Evolutionary conservation across 2,329 filamentous ascomycete genomes (phyloP).

Genomic region (Sclerotinia borealis): DNA sequence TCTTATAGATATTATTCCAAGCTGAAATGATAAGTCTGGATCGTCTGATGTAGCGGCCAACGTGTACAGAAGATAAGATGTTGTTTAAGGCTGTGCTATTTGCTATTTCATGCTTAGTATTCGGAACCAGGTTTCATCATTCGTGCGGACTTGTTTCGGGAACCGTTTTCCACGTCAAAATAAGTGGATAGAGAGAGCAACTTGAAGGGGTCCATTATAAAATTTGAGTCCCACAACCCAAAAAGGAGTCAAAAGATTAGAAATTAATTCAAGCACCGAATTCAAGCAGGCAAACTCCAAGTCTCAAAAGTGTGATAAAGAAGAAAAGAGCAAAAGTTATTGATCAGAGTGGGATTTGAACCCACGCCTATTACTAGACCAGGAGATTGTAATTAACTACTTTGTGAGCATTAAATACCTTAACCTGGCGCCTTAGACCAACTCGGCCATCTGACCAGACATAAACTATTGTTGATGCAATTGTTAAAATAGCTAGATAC

Average conservation of each 20-base stretch:
- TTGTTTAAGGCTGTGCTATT: neutral
- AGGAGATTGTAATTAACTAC: neutral
- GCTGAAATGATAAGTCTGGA: neutral
- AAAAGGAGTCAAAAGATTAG: too few relatives aligned
- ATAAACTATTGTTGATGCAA: neutral
- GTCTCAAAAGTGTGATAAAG: neutral
- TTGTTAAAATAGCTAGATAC: too few relatives aligned
- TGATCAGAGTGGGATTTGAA: conserved; percentile 37
- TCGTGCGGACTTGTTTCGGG: neutral
- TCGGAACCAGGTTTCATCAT: neutral
- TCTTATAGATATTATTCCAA: neutral
- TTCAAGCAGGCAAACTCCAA: neutral
- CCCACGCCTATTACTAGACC: conserved; percentile 29
- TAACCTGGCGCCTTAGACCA: conserved; percentile 13
- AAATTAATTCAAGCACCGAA: too few relatives aligned
- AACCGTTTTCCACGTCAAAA: neutral
- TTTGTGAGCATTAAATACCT: neutral
- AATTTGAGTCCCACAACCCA: too few relatives aligned
- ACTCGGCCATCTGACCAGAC: conserved; percentile 7
- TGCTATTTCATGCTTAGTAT: neutral
- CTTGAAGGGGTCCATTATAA: too few relatives aligned
- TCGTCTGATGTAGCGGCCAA: neutral
- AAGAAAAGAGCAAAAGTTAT: neutral
- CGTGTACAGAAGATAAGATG: too few relatives aligned
- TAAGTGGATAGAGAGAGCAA: neutral